Evolutionary conservation across 805 yeast genomes (phyloP).

Genomic region (Kodamaea restingae): DNA sequence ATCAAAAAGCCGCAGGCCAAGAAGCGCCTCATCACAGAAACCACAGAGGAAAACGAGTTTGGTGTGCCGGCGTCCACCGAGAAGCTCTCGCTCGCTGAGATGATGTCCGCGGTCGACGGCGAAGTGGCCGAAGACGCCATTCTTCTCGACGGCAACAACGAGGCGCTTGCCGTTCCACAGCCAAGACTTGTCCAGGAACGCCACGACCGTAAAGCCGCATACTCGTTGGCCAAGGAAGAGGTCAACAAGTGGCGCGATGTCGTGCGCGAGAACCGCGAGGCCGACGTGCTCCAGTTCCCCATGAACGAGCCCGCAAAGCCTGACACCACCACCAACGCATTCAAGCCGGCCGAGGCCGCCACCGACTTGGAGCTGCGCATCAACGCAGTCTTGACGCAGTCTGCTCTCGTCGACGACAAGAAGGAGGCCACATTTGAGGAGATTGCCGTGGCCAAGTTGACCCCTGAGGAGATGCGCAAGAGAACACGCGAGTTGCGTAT

Average conservation of each 20-base stretch:
- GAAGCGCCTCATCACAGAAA: constrained; percentile 50
- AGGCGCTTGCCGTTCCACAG: constrained; percentile 71
- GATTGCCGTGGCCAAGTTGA: constrained; percentile 72
- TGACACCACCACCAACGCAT: constrained; percentile 50
- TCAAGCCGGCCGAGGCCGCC: constrained; percentile 29
- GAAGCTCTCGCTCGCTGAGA: constrained; percentile 64
- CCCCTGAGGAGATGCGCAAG: constrained; percentile 72
- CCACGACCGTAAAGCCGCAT: constrained; percentile 85
- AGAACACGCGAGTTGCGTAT: constrained; percentile 78
- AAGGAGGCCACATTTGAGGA: constrained; percentile 85
- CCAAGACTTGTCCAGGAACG: constrained; percentile 84
- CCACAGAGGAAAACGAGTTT: constrained; percentile 64
- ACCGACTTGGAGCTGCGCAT: constrained; percentile 68
- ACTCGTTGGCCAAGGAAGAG: constrained; percentile 81
- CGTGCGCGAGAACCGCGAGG: constrained; percentile 71
- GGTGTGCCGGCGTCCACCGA: constrained; percentile 50
- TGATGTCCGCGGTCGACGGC: constrained; percentile 64
- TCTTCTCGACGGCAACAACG: constrained; percentile 38
- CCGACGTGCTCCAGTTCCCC: constrained; percentile 83
- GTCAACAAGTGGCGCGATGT: constrained; percentile 86
- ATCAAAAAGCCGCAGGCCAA: constrained; percentile 35
- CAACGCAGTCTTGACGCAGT: constrained; percentile 54
- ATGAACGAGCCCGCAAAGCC: constrained; percentile 43
- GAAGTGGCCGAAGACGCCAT: constrained; percentile 48
- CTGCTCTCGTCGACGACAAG: constrained; percentile 66